Evolutionary conservation across 805 yeast genomes (phyloP).

Genomic region (Kuraishia ogatae): DNA sequence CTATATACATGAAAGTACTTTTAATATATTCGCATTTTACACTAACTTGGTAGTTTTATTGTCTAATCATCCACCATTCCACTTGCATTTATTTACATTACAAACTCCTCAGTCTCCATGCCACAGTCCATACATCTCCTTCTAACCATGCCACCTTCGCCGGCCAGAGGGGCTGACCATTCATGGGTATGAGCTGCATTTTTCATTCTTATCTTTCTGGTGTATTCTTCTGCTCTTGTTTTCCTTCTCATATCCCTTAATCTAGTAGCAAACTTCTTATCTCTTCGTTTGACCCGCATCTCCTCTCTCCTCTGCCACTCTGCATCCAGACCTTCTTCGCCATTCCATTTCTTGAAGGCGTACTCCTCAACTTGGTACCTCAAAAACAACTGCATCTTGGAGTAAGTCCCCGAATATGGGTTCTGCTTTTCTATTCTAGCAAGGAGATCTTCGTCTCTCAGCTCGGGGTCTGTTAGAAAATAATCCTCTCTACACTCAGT

Average conservation of each 20-base stretch:
- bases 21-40: neutral
- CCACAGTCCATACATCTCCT: conserved; percentile 78
- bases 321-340: conserved; percentile 77
- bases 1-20: too few relatives aligned
- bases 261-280: conserved; percentile 69
- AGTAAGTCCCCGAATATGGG: conserved; percentile 85
- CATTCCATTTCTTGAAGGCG: conserved; percentile 94
- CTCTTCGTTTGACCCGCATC: conserved; percentile 62
- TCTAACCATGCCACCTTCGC: conserved; percentile 29
- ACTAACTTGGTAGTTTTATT: conserved; percentile 8
- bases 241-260: conserved; percentile 82
- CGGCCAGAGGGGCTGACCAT: conserved; percentile 53
- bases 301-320: conserved; percentile 86
- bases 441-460: conserved; percentile 58
- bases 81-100: conserved; percentile 22
- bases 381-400: conserved; percentile 86
- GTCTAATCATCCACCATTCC: conserved; percentile 2
- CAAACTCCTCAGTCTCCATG: conserved; percentile 71
- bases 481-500: conserved; percentile 95
- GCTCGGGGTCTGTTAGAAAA: conserved; percentile 86
- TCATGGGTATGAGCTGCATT: conserved; percentile 56
- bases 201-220: conserved; percentile 57
- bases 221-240: conserved; percentile 86
- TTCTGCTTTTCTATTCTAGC: conserved; percentile 84
- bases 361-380: conserved; percentile 89